Conservation (phyloP, 179 eudicot species). For the Pouteria campechiana region DNA sequence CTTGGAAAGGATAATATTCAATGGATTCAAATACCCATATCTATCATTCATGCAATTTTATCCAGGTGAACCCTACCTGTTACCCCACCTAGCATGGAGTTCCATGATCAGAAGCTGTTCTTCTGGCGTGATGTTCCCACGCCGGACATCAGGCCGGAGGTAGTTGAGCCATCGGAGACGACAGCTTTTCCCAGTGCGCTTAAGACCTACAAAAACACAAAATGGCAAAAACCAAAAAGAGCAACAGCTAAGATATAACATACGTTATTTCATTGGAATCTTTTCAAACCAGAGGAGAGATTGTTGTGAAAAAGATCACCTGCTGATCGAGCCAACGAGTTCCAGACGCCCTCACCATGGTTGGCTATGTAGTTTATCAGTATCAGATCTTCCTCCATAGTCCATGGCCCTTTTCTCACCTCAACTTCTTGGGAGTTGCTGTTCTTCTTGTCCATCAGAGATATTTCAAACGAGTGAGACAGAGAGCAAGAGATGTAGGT, state of each 20-base stretch:
- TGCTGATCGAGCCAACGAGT: constrained; percentile 82
- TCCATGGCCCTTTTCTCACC: constrained; percentile 99
- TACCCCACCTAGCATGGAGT: constrained; percentile 97
- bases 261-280: too few relatives aligned
- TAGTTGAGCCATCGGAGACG: constrained; percentile 90
- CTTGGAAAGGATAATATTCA: too few relatives aligned
- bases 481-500: too few relatives aligned
- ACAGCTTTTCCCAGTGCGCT: constrained; percentile 95
- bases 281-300: not conserved
- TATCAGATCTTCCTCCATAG: constrained; percentile 93
- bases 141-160: constrained; percentile 81
- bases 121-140: constrained; percentile 89
- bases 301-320: constrained; percentile 24
- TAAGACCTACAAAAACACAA: constrained; percentile 37
- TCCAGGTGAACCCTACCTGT: too few relatives aligned
- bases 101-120: constrained; percentile 95
- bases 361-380: constrained; percentile 83
- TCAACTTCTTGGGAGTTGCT: constrained; percentile 47
- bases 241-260: not conserved
- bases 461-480: not conserved
- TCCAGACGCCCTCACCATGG: constrained; percentile 99
- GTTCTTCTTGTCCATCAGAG: constrained; percentile 56
- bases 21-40: too few relatives aligned
- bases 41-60: too few relatives aligned
- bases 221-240: not conserved